Evolutionary conservation across 2,329 filamentous ascomycete genomes (phyloP).

Genomic region (Apiospora marii): DNA sequence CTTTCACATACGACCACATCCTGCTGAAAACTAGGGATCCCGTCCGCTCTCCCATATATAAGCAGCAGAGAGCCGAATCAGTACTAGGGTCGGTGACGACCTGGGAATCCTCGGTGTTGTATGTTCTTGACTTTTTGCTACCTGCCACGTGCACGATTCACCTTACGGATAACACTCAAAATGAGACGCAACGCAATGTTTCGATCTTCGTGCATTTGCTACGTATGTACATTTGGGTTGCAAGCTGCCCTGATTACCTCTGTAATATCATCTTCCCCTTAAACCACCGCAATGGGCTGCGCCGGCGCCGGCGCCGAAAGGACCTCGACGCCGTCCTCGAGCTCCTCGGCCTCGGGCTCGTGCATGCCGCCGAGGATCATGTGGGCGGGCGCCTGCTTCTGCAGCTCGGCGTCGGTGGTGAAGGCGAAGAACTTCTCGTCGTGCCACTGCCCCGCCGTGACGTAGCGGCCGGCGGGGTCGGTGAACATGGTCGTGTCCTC

Average conservation of each 20-base stretch:
- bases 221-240: background rate
- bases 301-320: background rate
- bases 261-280: background rate
- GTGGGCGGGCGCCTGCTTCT: slow-evolving; percentile 56
- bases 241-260: background rate
- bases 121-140: background rate
- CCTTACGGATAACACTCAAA: no score
- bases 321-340: slow-evolving; percentile 17
- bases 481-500: slow-evolving; percentile 64
- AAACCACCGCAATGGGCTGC: background rate
- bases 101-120: background rate
- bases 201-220: background rate
- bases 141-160: no score
- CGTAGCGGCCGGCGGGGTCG: slow-evolving; percentile 60
- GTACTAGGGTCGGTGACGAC: background rate
- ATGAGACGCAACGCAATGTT: background rate
- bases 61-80: no score
- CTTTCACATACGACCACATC: background rate
- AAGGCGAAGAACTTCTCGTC: slow-evolving; percentile 63
- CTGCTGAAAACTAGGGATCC: background rate
- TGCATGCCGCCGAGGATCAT: slow-evolving; percentile 61
- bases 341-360: slow-evolving; percentile 44
- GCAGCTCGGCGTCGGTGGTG: slow-evolving; percentile 50
- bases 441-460: slow-evolving; percentile 63
- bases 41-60: no score